These are phyloP conservation scores for Wickerhamomyces xylosicus DNA, from an alignment of 805 yeast species.

Conservation along the genomic window DNA sequence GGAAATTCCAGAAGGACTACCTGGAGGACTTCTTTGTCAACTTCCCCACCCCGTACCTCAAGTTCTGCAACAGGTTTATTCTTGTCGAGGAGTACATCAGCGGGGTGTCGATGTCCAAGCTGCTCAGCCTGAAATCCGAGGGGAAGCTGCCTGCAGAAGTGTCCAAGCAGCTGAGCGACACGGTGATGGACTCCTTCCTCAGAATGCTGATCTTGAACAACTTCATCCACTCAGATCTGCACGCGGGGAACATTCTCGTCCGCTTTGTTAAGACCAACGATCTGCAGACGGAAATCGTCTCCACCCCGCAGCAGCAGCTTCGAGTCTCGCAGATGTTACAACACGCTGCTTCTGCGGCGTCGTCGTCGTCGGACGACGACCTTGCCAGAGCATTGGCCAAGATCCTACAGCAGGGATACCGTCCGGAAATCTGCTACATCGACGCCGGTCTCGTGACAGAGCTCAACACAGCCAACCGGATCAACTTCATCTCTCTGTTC, in stretches of 20 bases:
- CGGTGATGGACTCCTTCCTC: slow-evolving; percentile 82
- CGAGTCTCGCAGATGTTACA: slow-evolving; percentile 14
- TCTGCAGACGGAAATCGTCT: slow-evolving; percentile 18
- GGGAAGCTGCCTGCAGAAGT: slow-evolving; percentile 35
- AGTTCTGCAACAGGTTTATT: slow-evolving; percentile 56
- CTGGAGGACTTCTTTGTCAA: slow-evolving; percentile 44
- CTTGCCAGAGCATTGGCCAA: slow-evolving; percentile 37
- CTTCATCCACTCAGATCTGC: slow-evolving; percentile 93
- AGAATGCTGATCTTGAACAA: slow-evolving; percentile 90
- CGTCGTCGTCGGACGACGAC: slow-evolving; percentile 19
- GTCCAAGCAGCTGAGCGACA: slow-evolving; percentile 64
- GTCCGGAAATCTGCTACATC: slow-evolving; percentile 80
- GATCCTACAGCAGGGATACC: slow-evolving; percentile 48
- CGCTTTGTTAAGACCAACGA: slow-evolving; percentile 45
- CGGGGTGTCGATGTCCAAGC: slow-evolving; percentile 72
- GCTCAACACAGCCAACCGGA: slow-evolving; percentile 62
- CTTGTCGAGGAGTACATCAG: slow-evolving; percentile 78
- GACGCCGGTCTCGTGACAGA: slow-evolving; percentile 95
- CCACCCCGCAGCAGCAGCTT: slow-evolving; percentile 14
- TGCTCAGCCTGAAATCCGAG: slow-evolving; percentile 33
- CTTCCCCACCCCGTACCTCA: slow-evolving; percentile 71
- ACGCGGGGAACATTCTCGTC: slow-evolving; percentile 90
- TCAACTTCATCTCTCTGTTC: slow-evolving; percentile 83
- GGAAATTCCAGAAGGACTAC: slow-evolving; percentile 64
- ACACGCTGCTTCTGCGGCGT: too few species aligned